Evolutionary conservation across 2,329 filamentous ascomycete species (phyloP), one percentile per base, ranked within the genome.

Genomic region (Diaporthe sp.): DNA sequence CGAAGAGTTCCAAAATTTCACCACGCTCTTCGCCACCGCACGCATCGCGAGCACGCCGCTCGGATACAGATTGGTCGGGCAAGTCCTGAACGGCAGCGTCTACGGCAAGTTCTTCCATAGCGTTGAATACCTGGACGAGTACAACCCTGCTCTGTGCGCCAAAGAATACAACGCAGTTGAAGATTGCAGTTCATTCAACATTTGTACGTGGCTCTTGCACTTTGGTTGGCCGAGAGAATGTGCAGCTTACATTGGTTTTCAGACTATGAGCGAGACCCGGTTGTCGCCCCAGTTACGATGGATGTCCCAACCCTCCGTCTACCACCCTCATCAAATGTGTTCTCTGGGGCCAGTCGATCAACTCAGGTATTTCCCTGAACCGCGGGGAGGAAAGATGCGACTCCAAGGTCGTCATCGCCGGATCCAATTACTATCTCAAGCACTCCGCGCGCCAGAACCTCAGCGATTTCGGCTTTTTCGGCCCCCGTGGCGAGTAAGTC

Each of bases 311-410:
- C 25, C 74, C 74, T 3, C 47, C 65, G 3, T 66, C 63, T 9
- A 75, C 72, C 15, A 75, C 70, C 35, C 69, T 51, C 8, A 75
- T 75, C 32, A 75, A 75, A 47, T 75, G 74, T 25, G 68, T 73
- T 25, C 59, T 75, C 56, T 75, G 71, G 74, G 56, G 66, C 5
- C 55, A 56, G 37, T 39, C 66, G 4, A 53, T 71, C n/a, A 70
- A 55, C 17, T 25, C 35, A 10, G 53, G 65, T 2, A 47, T 63
- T 17, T 27, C 65, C 2, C 53, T 70, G 30, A 75, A 75, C 32
- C 4, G 22, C 8, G 74, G 74, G 27, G 74, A 73, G 27, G 19
- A 56, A 0, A 72, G 74, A 32, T 37, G 9, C 25, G 68, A 69
- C 58, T 75, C 73, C 55, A 30, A 63, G 37, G 74, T 75, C 15